These are phyloP conservation scores for Pleurostoma richardsiae DNA, from an alignment of 2,329 filamentous ascomycete species.

Conservation along the genomic window DNA sequence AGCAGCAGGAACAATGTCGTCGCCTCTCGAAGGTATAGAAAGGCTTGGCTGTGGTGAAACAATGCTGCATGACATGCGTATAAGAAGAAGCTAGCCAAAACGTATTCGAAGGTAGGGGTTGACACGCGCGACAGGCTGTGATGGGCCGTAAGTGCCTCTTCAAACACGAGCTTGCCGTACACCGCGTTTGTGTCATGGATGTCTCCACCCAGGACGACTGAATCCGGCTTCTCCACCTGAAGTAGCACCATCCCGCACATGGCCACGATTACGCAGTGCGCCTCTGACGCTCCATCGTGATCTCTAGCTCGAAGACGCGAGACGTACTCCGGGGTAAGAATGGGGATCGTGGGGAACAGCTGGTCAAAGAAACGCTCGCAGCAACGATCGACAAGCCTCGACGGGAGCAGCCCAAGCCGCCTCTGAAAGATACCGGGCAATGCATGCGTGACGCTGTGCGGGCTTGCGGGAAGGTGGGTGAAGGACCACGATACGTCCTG, in stretches of 20 bases:
- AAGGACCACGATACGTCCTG: constrained; percentile 6
- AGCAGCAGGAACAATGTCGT: constrained; percentile 33
- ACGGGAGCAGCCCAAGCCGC: constrained; percentile 26
- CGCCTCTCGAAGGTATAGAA: constrained; percentile 35
- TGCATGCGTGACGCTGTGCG: not conserved
- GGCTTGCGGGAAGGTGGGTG: constrained; percentile 13
- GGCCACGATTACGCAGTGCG: constrained; percentile 28
- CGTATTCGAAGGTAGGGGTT: constrained; percentile 30
- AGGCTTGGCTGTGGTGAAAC: constrained; percentile 36
- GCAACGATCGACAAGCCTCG: constrained; percentile 29
- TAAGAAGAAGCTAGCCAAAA: constrained; percentile 36
- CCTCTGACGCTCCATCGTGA: constrained; percentile 23
- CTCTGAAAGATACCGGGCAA: constrained; percentile 18
- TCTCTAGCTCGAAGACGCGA: constrained; percentile 16
- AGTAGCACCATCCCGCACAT: constrained; percentile 35
- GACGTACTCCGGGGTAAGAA: constrained; percentile 31
- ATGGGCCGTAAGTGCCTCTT: constrained; percentile 27
- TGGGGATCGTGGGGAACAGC: constrained; percentile 36
- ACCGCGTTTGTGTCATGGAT: constrained; percentile 27
- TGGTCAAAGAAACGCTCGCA: constrained; percentile 31
- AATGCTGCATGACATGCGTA: constrained; percentile 37
- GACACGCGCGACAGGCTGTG: constrained; percentile 24
- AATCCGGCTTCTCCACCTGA: constrained; percentile 31
- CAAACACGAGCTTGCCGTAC: constrained; percentile 31
- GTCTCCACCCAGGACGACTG: constrained; percentile 22